Evolutionary conservation across 2,329 filamentous ascomycete genomes (phyloP).

Genomic region (Fusarium decemcellulare): DNA sequence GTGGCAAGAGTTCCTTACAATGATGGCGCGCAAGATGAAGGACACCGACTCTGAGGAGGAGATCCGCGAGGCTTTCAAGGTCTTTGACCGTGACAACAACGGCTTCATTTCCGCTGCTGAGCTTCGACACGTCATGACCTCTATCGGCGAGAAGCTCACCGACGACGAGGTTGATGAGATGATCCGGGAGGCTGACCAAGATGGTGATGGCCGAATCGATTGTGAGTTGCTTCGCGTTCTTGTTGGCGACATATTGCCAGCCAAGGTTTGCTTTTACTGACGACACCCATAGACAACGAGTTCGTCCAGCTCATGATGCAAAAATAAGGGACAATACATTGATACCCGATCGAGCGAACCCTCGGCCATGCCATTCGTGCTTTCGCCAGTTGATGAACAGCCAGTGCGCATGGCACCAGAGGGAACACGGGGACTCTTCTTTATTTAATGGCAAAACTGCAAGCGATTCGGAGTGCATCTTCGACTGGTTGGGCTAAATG

Average conservation of each 20-base stretch:
- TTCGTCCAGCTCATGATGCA: slow-evolving; percentile 97
- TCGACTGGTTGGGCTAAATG: slow-evolving; percentile 45
- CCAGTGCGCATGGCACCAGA: slow-evolving; percentile 34
- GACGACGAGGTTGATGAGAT: slow-evolving; percentile 94
- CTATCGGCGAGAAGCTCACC: slow-evolving; percentile 91
- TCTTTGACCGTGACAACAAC: slow-evolving; percentile 92
- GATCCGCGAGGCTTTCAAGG: slow-evolving; percentile 91
- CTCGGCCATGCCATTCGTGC: slow-evolving; percentile 33
- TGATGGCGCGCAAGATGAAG: slow-evolving; percentile 97
- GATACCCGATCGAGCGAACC: slow-evolving; percentile 45
- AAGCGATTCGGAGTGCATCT: slow-evolving; percentile 49
- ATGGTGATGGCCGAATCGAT: slow-evolving; percentile 90
- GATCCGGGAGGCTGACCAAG: slow-evolving; percentile 92
- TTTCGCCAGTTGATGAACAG: slow-evolving; percentile 32
- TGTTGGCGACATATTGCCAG: not conserved
- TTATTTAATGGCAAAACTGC: slow-evolving; percentile 50
- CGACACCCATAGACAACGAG: slow-evolving; percentile 78
- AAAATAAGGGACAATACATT: slow-evolving; percentile 72
- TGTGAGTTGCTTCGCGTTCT: slow-evolving; percentile 69
- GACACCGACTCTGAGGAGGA: slow-evolving; percentile 93
- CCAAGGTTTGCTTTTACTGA: slow-evolving; percentile 31
- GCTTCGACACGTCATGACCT: slow-evolving; percentile 92
- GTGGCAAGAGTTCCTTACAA: slow-evolving; percentile 85
- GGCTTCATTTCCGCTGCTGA: slow-evolving; percentile 92
- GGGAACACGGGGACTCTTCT: slow-evolving; percentile 42